Base-by-base conservation (phyloP, 2,329 filamentous ascomycete genomes). In the Fusarium hostae region DNA sequence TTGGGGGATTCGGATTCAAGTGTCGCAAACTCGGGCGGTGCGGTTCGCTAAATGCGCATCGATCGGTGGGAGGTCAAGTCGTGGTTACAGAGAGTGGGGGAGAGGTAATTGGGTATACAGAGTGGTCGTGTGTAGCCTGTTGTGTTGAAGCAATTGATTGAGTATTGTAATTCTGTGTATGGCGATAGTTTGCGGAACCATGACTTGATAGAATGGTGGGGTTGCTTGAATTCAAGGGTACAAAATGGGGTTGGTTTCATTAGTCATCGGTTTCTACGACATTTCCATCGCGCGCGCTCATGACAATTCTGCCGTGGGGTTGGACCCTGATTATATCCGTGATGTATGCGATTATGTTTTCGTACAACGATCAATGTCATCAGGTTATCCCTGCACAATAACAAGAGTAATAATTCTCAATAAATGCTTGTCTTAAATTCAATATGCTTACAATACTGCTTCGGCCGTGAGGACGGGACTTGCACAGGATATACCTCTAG, bases 171-270 rank as follows among this genome's bases (percentile, higher is more conserved):
- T 59, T 59, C 59, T 43, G 48, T 71, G 63, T 69, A 76, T 76
- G 66, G 70, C 65, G 72, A 76, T 76, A 64, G 67, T 72, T 75
- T 72, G 70, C 70, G 68, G 72, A 70, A 75, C 70, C 74, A 72
- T 72, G 63, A 61, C 70, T 76, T 68, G 71, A 70, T 65, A 50
- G 69, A 55, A 56, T 70, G 68, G 74, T 76, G 72, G 74, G 69
- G 74, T 68, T 56, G 15, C 37, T 45, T 43, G 12, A 44, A 56
- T 68, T 70, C 66, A 69, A 65, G 59, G 63, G 59, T 64, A 39
- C 58, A 59, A 62, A 73, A 67, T 48, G 48, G 41, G 63, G 54
- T 58, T 35, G 37, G 62, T 30, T 0, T 45, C 35, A 76, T 76
- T 76, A 76, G 74, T 76, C 74, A 76, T 75, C 74, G 3, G 4